These are phyloP conservation scores for Ampelocalamus luodianensis DNA, from an alignment of 176 grass and related monocot genomes.

Conservation along the genomic window DNA sequence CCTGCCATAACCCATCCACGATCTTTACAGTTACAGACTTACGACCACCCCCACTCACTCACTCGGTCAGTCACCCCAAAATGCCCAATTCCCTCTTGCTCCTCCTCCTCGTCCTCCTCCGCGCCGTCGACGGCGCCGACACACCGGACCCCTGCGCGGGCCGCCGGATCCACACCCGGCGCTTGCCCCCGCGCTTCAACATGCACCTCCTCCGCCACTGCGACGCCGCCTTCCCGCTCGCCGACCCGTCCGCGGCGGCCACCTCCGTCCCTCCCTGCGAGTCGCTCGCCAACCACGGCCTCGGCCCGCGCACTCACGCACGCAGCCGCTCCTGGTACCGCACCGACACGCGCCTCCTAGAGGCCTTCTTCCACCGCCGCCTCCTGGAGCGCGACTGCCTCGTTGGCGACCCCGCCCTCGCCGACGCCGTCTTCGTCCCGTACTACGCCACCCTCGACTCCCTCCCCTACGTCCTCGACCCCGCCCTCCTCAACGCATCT, in stretches of 20 bases:
- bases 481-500: conserved; percentile 46
- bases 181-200: conserved; percentile 61
- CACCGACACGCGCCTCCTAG: conserved; percentile 64
- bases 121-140: neutral
- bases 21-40: conserved; percentile 8
- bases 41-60: neutral
- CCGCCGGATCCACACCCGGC: conserved; percentile 65
- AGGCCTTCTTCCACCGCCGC: conserved; percentile 75
- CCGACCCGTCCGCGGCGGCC: conserved; percentile 53
- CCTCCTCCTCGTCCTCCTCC: neutral
- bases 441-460: conserved; percentile 84
- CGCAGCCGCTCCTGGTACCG: conserved; percentile 70
- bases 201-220: conserved; percentile 56
- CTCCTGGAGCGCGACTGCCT: conserved; percentile 60
- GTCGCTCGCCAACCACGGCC: conserved; percentile 70
- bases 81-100: conserved; percentile 36
- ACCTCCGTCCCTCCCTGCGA: conserved; percentile 44
- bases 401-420: conserved; percentile 35
- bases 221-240: conserved; percentile 62
- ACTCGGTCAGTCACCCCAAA: conserved; percentile 5
- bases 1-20: no score
- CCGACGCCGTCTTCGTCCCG: conserved; percentile 77
- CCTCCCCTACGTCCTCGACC: conserved; percentile 66
- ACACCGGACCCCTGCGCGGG: conserved; percentile 37
- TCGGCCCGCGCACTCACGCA: conserved; percentile 61